Percentiles rank a stretch among this genome's conserved stretches.
phyloP scores from a whole-genome alignment of 352 stramenopile genomes.

The Blastocystis sp. region DNA sequence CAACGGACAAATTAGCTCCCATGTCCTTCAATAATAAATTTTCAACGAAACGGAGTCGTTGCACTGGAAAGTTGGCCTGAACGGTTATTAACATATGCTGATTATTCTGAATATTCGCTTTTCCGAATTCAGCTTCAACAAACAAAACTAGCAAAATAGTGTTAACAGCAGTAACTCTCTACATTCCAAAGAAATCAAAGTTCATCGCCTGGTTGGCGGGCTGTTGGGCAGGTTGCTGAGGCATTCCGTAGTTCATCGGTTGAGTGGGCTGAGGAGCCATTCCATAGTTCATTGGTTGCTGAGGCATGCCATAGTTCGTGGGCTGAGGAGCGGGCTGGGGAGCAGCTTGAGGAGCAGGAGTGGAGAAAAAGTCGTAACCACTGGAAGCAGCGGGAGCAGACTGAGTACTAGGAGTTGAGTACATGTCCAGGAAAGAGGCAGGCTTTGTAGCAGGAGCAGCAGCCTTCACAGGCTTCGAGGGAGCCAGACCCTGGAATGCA shows the following conservation, averaged over 20 bases:
- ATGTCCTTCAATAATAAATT: background rate
- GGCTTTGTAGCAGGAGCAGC: background rate
- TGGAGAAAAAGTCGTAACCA: constrained; percentile 26
- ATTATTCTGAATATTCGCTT: background rate
- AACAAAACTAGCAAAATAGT: constrained; percentile 40
- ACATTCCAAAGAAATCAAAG: constrained; percentile 63
- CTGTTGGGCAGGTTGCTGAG: background rate
- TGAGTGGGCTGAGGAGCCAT: background rate
- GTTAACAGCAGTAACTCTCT: background rate
- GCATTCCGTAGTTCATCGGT: constrained; percentile 43
- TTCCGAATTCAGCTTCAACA: background rate
- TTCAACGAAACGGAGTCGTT: background rate
- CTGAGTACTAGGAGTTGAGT: background rate
- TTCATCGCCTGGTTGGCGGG: constrained; percentile 14
- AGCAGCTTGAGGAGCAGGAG: background rate
- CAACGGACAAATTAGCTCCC: constrained; percentile 9
- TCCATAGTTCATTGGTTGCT: background rate
- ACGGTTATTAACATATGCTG: background rate
- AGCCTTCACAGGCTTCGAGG: background rate
- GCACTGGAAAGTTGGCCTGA: background rate
- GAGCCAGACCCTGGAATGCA: constrained; percentile 1
- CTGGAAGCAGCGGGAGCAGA: background rate
- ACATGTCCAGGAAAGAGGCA: background rate
- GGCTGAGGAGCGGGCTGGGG: background rate
- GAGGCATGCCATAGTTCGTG: constrained; percentile 46